Evolutionary conservation across 2,329 filamentous ascomycete species (phyloP).

Genomic region (Verticillium nubilum): DNA sequence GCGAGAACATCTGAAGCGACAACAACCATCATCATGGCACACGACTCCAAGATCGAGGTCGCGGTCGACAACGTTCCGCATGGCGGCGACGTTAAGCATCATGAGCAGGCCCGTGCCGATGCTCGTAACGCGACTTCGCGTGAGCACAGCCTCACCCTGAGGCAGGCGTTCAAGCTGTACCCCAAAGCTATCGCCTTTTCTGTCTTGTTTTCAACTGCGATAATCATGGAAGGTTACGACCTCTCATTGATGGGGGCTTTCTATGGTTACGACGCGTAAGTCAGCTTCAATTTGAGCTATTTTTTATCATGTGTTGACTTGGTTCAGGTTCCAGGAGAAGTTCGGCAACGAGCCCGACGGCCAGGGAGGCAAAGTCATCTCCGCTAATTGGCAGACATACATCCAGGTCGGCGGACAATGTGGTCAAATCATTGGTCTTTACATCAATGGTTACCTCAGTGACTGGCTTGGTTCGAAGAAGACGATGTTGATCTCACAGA

Average conservation of each 20-base stretch:
- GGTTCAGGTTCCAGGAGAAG: slow-evolving; percentile 31
- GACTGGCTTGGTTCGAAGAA: slow-evolving; percentile 45
- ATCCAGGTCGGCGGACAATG: slow-evolving; percentile 47
- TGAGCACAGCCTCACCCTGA: slow-evolving; percentile 35
- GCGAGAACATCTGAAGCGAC: background rate
- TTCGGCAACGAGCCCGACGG: slow-evolving; percentile 32
- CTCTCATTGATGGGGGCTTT: slow-evolving; percentile 42
- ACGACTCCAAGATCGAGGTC: background rate
- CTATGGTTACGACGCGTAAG: slow-evolving; percentile 20
- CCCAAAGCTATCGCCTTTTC: slow-evolving; percentile 44
- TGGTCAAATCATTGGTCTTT: slow-evolving; percentile 50
- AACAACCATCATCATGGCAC: background rate
- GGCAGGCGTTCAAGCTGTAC: slow-evolving; percentile 33
- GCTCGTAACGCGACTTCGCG: slow-evolving; percentile 33
- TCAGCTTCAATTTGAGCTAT: too few species aligned
- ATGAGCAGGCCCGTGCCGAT: slow-evolving; percentile 16
- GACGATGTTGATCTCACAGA: slow-evolving; percentile 41
- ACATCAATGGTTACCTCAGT: slow-evolving; percentile 45
- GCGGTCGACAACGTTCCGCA: background rate
- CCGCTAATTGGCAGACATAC: slow-evolving; percentile 52
- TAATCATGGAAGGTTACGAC: slow-evolving; percentile 49
- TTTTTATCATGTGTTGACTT: background rate
- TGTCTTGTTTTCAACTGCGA: slow-evolving; percentile 35
- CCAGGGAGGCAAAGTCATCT: slow-evolving; percentile 37
- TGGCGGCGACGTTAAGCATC: background rate